phyloP scores from a whole-genome alignment of 2,329 filamentous ascomycete species.

The Ophiocordyceps robertsii region DNA sequence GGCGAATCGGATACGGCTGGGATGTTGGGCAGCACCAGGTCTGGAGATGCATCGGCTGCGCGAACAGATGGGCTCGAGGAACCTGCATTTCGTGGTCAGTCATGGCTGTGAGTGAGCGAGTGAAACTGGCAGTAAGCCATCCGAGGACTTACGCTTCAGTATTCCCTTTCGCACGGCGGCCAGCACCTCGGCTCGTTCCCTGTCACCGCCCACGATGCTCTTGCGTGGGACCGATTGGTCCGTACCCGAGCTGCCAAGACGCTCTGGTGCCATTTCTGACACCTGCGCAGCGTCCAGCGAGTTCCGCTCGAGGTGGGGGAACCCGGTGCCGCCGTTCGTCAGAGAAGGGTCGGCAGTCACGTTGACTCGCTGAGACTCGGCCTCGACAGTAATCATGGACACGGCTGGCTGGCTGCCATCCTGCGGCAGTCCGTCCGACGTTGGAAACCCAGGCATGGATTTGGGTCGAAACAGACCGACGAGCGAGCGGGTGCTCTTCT shows the following conservation, averaged over 20 bases:
- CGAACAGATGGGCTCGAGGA: conserved; percentile 55
- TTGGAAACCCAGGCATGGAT: conserved; percentile 67
- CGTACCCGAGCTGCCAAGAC: conserved; percentile 41
- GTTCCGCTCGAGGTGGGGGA: conserved; percentile 73
- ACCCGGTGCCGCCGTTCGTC: conserved; percentile 59
- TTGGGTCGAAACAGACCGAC: conserved; percentile 93
- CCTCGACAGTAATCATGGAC: conserved; percentile 92
- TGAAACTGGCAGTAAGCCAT: background rate
- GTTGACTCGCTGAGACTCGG: conserved; percentile 73
- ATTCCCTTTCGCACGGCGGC: conserved; percentile 93
- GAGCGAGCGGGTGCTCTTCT: conserved; percentile 79
- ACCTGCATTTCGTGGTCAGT: conserved; percentile 24
- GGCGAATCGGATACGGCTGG: conserved; percentile 63
- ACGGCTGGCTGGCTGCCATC: conserved; percentile 70
- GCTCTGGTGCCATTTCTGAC: conserved; percentile 32
- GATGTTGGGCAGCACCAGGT: conserved; percentile 46
- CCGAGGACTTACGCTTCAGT: conserved; percentile 56
- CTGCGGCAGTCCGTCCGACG: conserved; percentile 51
- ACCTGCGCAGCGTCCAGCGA: conserved; percentile 54
- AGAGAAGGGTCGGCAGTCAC: conserved; percentile 58
- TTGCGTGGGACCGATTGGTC: conserved; percentile 55
- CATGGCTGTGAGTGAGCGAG: background rate
- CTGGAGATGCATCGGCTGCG: conserved; percentile 41
- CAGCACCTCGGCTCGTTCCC: conserved; percentile 79
- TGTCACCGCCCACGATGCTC: conserved; percentile 85